Conservation (phyloP, 177 flowering plant species). For the Vitis hybrid region DNA sequence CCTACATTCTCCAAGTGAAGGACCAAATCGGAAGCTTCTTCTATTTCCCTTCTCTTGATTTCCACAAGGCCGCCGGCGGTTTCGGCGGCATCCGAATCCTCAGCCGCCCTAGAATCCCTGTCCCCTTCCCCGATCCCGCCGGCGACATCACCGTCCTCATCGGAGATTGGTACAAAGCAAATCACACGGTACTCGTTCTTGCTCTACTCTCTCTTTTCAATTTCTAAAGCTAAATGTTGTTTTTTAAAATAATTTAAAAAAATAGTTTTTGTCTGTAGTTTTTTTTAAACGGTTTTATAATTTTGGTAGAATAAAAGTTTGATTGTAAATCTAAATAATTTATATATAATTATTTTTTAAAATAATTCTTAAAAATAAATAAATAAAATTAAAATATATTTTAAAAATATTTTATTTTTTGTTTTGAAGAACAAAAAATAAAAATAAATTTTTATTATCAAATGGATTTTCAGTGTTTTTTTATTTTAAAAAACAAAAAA, state of each 20-base stretch:
- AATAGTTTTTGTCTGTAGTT: not conserved
- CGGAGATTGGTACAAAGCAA: slow-evolving; percentile 90
- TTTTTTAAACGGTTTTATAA: not conserved
- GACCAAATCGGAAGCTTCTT: slow-evolving; percentile 96
- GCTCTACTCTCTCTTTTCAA: not conserved
- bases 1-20: slow-evolving; percentile 88
- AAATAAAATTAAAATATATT: no score
- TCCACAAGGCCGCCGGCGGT: slow-evolving; percentile 98
- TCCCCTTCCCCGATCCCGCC: slow-evolving; percentile 79
- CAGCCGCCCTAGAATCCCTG: slow-evolving; percentile 85
- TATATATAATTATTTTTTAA: no score
- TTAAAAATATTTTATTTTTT: no score
- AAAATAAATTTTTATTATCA: no score
- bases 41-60: slow-evolving; percentile 87
- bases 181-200: slow-evolving; percentile 70
- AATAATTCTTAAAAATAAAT: no score
- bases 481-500: no score
- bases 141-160: slow-evolving; percentile 80
- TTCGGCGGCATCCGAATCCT: slow-evolving; percentile 87
- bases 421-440: no score
- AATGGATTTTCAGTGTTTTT: no score
- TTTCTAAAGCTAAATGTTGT: not conserved
- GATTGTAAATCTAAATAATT: no score
- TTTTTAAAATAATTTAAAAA: not conserved
- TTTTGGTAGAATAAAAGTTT: no score